Evolutionary conservation across 768 basidiomycete species (phyloP).

Genomic region (Mycena sanguinolenta): DNA sequence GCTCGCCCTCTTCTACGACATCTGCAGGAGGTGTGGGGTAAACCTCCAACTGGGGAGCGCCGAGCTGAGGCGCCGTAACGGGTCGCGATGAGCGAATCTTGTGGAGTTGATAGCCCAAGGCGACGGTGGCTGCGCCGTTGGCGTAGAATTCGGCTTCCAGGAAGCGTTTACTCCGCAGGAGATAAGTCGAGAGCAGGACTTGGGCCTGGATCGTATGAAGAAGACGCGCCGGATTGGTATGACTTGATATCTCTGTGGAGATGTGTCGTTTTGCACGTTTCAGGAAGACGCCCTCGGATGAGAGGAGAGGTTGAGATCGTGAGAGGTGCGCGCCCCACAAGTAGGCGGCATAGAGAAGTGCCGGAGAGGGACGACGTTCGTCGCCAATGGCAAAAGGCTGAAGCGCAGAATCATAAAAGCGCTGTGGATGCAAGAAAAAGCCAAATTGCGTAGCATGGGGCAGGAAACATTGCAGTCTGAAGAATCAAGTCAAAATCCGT

Average conservation of each 20-base stretch:
- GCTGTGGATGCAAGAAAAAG: constrained; percentile 30
- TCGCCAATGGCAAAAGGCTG: constrained; percentile 22
- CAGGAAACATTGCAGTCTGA: constrained; percentile 27
- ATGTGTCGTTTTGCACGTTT: constrained; percentile 23
- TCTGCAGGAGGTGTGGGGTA: constrained; percentile 24
- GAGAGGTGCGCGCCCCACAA: constrained; percentile 29
- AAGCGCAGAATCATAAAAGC: constrained; percentile 22
- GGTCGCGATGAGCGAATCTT: constrained; percentile 21
- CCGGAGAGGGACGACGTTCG: constrained; percentile 23
- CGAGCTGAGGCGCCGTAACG: background rate
- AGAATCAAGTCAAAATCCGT: too few species aligned
- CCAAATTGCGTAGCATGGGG: constrained; percentile 33
- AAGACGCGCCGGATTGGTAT: background rate
- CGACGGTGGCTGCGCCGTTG: constrained; percentile 30
- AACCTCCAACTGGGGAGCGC: background rate
- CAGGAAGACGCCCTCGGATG: constrained; percentile 22
- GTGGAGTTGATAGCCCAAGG: constrained; percentile 20
- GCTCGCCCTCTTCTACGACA: constrained; percentile 36
- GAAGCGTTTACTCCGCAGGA: constrained; percentile 15
- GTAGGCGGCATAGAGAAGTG: constrained; percentile 31
- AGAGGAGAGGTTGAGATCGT: background rate
- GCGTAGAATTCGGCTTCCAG: constrained; percentile 30
- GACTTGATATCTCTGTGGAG: constrained; percentile 15
- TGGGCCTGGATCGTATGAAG: constrained; percentile 33
- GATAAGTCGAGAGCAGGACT: constrained; percentile 30